Conservation (phyloP, 164 flowering plant species). For the Aristolochia contorta region DNA sequence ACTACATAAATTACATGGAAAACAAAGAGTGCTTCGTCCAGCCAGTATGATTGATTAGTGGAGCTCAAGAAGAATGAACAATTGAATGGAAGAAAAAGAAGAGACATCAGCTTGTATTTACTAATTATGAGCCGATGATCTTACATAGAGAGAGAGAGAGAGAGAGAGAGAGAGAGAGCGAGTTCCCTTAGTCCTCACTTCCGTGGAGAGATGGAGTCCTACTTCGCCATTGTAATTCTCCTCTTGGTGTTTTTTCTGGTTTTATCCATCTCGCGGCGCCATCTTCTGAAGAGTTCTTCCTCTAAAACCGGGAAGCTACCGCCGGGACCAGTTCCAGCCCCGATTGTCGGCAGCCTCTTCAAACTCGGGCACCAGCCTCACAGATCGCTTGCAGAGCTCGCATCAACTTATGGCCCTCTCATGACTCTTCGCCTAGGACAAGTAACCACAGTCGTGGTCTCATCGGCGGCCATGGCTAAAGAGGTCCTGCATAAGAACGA, state of each 20-base stretch:
- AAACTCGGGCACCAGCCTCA: not conserved
- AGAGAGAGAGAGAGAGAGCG: too few relatives aligned
- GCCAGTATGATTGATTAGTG: too few relatives aligned
- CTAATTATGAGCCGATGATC: too few relatives aligned
- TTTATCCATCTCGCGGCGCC: too few relatives aligned
- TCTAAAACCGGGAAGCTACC: not conserved
- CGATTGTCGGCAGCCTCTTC: constrained; percentile 4
- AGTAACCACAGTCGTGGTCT: constrained; percentile 6
- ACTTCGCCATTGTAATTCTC: too few relatives aligned
- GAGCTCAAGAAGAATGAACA: too few relatives aligned
- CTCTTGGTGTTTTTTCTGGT: too few relatives aligned
- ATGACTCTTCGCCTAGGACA: constrained; percentile 4
- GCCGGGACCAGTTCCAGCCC: constrained; percentile 1
- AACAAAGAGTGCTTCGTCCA: too few relatives aligned
- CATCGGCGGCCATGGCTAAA: constrained; percentile 2
- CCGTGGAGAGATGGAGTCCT: too few relatives aligned
- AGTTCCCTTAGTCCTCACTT: too few relatives aligned
- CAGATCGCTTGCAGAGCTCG: constrained; percentile 1
- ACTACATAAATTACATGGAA: too few relatives aligned
- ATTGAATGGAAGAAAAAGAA: not conserved
- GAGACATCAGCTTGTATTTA: not conserved
- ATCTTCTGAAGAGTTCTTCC: not conserved
- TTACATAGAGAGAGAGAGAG: too few relatives aligned
- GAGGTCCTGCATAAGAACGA: constrained; percentile 3
- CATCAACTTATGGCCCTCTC: not conserved